phyloP scores from a whole-genome alignment of 371 early-diverging fungal genomes.

The Zychaea mexicana region DNA sequence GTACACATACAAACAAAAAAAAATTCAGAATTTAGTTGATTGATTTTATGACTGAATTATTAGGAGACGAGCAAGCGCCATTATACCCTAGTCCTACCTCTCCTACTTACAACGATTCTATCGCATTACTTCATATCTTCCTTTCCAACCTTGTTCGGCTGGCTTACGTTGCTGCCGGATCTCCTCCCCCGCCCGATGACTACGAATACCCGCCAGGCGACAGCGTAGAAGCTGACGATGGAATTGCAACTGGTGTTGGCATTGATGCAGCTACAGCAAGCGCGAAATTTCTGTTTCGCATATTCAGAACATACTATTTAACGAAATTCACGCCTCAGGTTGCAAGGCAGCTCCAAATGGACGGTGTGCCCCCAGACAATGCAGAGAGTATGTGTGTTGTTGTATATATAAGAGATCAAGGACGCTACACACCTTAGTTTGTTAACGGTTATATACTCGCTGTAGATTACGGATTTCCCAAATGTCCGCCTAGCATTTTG shows the following conservation, averaged over 20 bases:
- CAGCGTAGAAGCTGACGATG: conserved; percentile 58
- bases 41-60: too few species aligned
- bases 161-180: conserved; percentile 70
- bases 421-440: too few species aligned
- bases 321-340: conserved; percentile 72
- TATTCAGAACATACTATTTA: conserved; percentile 68
- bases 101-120: conserved; percentile 60
- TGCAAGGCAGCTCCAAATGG: conserved; percentile 44
- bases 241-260: conserved; percentile 66
- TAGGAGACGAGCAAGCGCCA: conserved; percentile 55
- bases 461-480: conserved; percentile 61
- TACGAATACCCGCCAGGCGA: conserved; percentile 57
- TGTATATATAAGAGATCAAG: too few species aligned
- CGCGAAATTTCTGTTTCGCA: conserved; percentile 71
- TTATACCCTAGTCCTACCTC: conserved; percentile 59
- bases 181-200: conserved; percentile 61
- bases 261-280: conserved; percentile 71
- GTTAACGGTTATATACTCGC: too few species aligned
- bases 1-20: not conserved
- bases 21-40: not conserved
- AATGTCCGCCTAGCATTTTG: conserved; percentile 76
- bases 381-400: not conserved
- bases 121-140: conserved; percentile 60
- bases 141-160: conserved; percentile 62
- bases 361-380: conserved; percentile 21